phyloP scores from a whole-genome alignment of 2,329 filamentous ascomycete species.

The Endocalyx cinctus region DNA sequence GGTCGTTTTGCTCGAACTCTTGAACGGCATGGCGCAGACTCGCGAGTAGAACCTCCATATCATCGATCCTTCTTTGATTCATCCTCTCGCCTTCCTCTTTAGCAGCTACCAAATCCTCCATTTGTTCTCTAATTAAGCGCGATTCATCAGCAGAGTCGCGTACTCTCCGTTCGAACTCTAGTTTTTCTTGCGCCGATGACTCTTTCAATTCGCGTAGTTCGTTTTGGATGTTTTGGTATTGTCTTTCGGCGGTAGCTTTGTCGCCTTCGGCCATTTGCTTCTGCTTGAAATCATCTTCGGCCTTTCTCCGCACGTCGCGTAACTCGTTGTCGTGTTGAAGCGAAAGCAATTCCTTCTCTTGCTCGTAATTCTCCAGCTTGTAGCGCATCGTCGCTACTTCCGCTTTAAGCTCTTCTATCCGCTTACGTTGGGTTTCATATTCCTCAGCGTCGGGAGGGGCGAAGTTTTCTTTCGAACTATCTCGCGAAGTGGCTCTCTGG shows the following conservation, averaged over 20 bases:
- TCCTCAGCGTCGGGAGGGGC: constrained; percentile 54
- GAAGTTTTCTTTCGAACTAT: constrained; percentile 57
- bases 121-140: constrained; percentile 71
- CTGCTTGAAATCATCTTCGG: constrained; percentile 78
- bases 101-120: constrained; percentile 62
- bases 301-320: constrained; percentile 71
- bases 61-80: constrained; percentile 48
- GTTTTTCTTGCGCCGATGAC: constrained; percentile 49
- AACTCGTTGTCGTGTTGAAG: constrained; percentile 80
- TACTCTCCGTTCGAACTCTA: constrained; percentile 62
- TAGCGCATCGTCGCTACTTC: constrained; percentile 86
- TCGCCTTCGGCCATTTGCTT: constrained; percentile 56
- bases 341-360: constrained; percentile 76
- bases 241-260: constrained; percentile 42
- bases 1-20: constrained; percentile 56
- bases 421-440: constrained; percentile 52
- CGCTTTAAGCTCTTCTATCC: constrained; percentile 76
- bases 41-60: constrained; percentile 49
- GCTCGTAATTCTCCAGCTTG: constrained; percentile 78
- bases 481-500: constrained; percentile 44
- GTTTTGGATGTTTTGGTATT: constrained; percentile 44
- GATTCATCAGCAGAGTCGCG: constrained; percentile 70
- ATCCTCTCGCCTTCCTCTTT: constrained; percentile 67
- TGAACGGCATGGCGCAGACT: constrained; percentile 44
- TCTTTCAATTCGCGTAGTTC: constrained; percentile 52